phyloP scores from a whole-genome alignment of 179 eudicot species.

The Corrigiola litoralis region DNA sequence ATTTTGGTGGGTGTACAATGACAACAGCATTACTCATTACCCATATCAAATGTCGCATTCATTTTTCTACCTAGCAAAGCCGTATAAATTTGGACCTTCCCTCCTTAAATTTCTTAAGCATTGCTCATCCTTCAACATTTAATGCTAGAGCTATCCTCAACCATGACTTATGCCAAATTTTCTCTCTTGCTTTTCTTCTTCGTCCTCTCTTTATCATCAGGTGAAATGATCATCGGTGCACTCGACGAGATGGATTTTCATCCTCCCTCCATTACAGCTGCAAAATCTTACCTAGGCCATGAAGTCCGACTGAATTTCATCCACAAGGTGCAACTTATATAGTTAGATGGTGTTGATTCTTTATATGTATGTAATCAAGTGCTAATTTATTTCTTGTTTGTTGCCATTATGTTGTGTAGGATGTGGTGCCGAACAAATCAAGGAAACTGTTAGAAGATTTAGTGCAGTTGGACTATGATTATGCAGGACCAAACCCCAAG shows the following conservation, averaged over 20 bases:
- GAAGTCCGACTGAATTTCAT: not conserved
- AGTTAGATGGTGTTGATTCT: no score
- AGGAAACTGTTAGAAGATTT: slow-evolving; percentile 56
- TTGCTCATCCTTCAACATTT: not conserved
- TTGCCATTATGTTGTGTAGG: slow-evolving; percentile 26
- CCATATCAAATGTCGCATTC: slow-evolving; percentile 9
- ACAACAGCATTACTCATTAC: slow-evolving; percentile 26
- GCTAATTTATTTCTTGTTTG: not conserved
- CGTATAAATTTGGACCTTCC: slow-evolving; percentile 29
- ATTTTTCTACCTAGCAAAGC: not conserved
- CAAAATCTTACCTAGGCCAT: not conserved
- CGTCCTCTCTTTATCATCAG: slow-evolving; percentile 8
- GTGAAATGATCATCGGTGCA: not conserved
- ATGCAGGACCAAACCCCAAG: slow-evolving; percentile 80
- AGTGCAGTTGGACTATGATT: slow-evolving; percentile 60
- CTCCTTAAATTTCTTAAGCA: not conserved
- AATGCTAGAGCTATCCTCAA: not conserved
- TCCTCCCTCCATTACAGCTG: not conserved
- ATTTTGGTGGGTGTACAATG: slow-evolving; percentile 28
- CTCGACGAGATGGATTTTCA: not conserved
- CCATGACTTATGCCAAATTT: slow-evolving; percentile 25
- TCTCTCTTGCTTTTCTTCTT: slow-evolving; percentile 14
- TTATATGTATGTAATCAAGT: no score
- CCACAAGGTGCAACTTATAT: slow-evolving; percentile 18
- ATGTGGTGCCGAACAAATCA: slow-evolving; percentile 23